Base-by-base conservation (phyloP, 1,139 yeast genomes). In the Candida sp. region DNA sequence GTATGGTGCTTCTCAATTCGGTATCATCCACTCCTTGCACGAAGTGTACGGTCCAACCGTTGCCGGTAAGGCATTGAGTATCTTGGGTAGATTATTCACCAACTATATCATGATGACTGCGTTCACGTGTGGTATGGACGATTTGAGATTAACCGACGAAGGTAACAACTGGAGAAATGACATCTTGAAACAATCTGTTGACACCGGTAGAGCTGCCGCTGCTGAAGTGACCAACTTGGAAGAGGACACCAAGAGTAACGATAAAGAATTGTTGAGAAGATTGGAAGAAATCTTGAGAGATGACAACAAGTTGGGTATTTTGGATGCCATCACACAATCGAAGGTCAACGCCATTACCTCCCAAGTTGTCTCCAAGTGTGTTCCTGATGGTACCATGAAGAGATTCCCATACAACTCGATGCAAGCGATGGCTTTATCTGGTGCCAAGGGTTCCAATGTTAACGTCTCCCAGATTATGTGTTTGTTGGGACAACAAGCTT, bases 71-170 rank as follows among this genome's bases (percentile, higher is more conserved):
- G 83, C 96, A 7, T 78, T 96, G 50, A 88, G 96, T 52, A 96
- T 94, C 32, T 79, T 96, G 55, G 99, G 99, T 57, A 84, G 99
- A 66, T 78, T 96, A 52, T 94, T 96, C 74, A 96, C 99, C 42
- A 91, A 91, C 68, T 96, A 92, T 69, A 92, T 88, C 63, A 94
- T 89, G 83, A 82, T 85, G 77, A 88, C 91, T 51, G 99, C 97
- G 2, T 90, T 96, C 66, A 94, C 99, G 7, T 96, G 99, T 85
- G 99, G 99, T 81, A 96, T 96, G 99, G 99, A 96, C 68, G 99
- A 96, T 73, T 81, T 96, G 69, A 85, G 97, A 68, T 81, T 96
- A 61, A 94, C 98, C 26, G 84, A 73, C 5, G 96, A 91, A 62
- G 99, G 99, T 67, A 93, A 96, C 68, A 67, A 77, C 53, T 88